Evolutionary conservation across 768 basidiomycete genomes (phyloP).

Genomic region (Hygrophoropsis aurantiaca): DNA sequence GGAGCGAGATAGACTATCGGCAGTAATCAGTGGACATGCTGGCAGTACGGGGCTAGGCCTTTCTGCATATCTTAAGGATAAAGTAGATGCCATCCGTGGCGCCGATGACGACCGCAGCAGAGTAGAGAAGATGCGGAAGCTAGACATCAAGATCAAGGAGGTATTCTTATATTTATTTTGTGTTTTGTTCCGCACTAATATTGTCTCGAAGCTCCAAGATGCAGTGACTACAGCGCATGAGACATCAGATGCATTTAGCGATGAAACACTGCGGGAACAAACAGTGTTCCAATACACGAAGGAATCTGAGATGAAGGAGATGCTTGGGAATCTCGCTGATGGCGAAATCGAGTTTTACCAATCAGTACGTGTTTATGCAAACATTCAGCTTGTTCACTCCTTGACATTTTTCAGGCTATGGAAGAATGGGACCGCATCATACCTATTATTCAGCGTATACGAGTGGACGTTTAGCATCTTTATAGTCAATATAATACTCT

Average conservation of each 20-base stretch:
- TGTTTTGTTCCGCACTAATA: neutral
- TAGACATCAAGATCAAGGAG: constrained; percentile 96
- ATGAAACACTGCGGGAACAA: constrained; percentile 92
- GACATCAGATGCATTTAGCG: constrained; percentile 94
- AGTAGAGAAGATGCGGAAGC: constrained; percentile 89
- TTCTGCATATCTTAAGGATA: constrained; percentile 87
- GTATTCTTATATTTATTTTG: constrained; percentile 38
- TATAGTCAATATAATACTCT: constrained; percentile 10
- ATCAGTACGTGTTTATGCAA: constrained; percentile 48
- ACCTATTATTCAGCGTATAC: constrained; percentile 90
- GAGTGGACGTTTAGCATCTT: constrained; percentile 74
- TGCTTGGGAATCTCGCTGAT: constrained; percentile 85
- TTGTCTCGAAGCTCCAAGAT: constrained; percentile 75
- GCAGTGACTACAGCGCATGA: constrained; percentile 94
- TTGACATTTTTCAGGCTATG: constrained; percentile 61
- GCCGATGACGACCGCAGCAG: constrained; percentile 91
- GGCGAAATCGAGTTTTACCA: constrained; percentile 96
- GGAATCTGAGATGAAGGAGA: constrained; percentile 95
- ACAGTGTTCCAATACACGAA: constrained; percentile 87
- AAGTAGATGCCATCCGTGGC: constrained; percentile 88
- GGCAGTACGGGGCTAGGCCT: constrained; percentile 83
- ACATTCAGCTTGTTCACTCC: neutral
- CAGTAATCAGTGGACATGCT: constrained; percentile 85
- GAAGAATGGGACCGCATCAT: constrained; percentile 97
- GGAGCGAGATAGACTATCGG: constrained; percentile 90